phyloP scores from a whole-genome alignment of 768 basidiomycete genomes.

The Mycena haematopus region DNA sequence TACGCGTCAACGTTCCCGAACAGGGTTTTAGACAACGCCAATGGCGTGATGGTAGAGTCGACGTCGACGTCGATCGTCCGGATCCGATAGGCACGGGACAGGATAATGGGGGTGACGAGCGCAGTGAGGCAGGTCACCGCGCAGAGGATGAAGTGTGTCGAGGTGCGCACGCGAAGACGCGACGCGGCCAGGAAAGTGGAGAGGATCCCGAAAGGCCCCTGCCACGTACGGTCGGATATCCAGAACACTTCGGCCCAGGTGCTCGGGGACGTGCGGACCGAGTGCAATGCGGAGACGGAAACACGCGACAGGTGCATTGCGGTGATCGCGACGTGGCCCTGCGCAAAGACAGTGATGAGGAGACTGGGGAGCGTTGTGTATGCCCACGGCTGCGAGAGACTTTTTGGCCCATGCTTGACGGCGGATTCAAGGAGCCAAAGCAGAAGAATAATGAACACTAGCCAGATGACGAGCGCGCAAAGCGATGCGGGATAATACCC shows the following conservation, averaged over 20 bases:
- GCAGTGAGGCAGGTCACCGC: conserved; percentile 28
- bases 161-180: conserved; percentile 22
- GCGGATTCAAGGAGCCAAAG: conserved; percentile 26
- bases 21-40: not conserved
- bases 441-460: conserved; percentile 10
- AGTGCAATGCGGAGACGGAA: conserved; percentile 25
- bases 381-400: conserved; percentile 19
- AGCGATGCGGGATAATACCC: conserved; percentile 22
- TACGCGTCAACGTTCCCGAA: conserved; percentile 28
- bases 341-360: conserved; percentile 27
- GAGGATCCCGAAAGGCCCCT: conserved; percentile 28
- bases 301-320: conserved; percentile 27
- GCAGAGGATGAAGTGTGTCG: conserved; percentile 28
- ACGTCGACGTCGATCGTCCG: conserved; percentile 18
- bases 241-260: conserved; percentile 34
- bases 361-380: conserved; percentile 26
- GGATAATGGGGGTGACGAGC: conserved; percentile 29
- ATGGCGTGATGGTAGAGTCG: conserved; percentile 21
- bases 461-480: conserved; percentile 10
- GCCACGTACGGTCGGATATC: conserved; percentile 31
- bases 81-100: conserved; percentile 29
- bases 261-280: conserved; percentile 21
- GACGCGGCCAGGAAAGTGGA: conserved; percentile 8
- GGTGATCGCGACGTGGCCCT: conserved; percentile 26
- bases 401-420: conserved; percentile 18